Evolutionary conservation across 129 eudicot species (phyloP), one percentile per base, ranked within the genome.

Genomic region (Cynara cardunculus): DNA sequence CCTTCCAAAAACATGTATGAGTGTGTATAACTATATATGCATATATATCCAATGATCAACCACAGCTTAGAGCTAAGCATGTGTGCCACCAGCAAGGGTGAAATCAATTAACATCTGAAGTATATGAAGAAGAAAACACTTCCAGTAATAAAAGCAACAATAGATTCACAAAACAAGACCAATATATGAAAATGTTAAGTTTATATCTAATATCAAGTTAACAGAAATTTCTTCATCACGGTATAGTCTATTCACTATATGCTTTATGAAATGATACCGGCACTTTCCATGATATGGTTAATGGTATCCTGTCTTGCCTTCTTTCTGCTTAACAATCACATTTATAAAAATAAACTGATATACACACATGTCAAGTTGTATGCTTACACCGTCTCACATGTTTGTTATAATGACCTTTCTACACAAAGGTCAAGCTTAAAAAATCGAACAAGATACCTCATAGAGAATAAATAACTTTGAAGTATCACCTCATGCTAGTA

Each of bases 401-500:
- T 14, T 62, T 64, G 61, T 46, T 46, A 46, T 16, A 13, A 7
- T 3, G 35, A 4, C 2, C 6, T 61, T 31, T 19, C 16, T 30
- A 70, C 71, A 11, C 21, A 8, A 46, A 79, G 68, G 25, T 70
- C 24, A 18, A 46, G 12, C 21, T 70, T 0, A 18, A 64, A 66
- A 74, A 3, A 49, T 49, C 30, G 24, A 19, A 27, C 37, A 25
- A 56, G 28, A 64, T 46, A 44, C 28, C 31, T 44, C 56, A 77
- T 62, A 44, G 69, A 61, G 71, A 34, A 6, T 22, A 30, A 74
- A 68, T n/a, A 9, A 56, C 13, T 28, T 71, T 24, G 73, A 62
- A 78, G 49, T 79, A 86, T 82, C 62, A 93, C 98, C 98, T 89
- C 91, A 91, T 91, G 85, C 94, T 87, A 28, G 97, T 89, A 78